Evolutionary conservation across 1,284 basidiomycete species (phyloP), one percentile per base, ranked within the genome.

Genomic region (Erythrobasidium hasegawianum): DNA sequence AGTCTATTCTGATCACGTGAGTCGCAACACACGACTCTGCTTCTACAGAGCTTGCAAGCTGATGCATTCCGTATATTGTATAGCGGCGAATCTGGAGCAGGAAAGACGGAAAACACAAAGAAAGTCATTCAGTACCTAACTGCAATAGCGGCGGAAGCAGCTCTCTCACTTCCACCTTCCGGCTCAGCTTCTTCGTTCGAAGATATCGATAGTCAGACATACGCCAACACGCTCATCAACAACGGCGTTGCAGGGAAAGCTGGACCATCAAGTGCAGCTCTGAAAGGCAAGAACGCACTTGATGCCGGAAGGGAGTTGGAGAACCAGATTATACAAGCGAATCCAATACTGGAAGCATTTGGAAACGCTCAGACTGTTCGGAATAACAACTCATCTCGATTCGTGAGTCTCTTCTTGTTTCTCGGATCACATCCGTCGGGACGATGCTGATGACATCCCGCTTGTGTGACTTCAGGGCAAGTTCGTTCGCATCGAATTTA

Each of bases 111-210:
- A 77, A 98, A 95, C 79, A 99, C 96, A 14, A 98, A 99, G 83
- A 97, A 97, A 76, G 95, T 98, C 74, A 99, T 99, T 67, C 96
- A 98, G 77, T 99, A 98, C 78, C 86, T 99, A 38, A 95, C 96
- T 0, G 92, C 96, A 10, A 97, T 97, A 71, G 96, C 96, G 2
- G 87, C 89, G 16, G 89, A 92, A 75, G 81, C 84, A 2, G 59
- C 67, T 71, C 50, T 68, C 72, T 80, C 75, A 74, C 74, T 68
- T 72, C 82, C 11, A 74, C 80, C 24, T 82, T 87, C 77, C 83
- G 85, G 55, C 85, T 45, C 81, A 83, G 67, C 68, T 1, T 29
- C 50, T 14, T 62, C 68, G 26, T 47, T 67, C n/a, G 53, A 22
- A n/a, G 45, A 66, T 14, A 27, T 56, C 24, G 61, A 55, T 18